Conservation (phyloP, 2,329 filamentous ascomycete genomes). For the Neonectria punicea region DNA sequence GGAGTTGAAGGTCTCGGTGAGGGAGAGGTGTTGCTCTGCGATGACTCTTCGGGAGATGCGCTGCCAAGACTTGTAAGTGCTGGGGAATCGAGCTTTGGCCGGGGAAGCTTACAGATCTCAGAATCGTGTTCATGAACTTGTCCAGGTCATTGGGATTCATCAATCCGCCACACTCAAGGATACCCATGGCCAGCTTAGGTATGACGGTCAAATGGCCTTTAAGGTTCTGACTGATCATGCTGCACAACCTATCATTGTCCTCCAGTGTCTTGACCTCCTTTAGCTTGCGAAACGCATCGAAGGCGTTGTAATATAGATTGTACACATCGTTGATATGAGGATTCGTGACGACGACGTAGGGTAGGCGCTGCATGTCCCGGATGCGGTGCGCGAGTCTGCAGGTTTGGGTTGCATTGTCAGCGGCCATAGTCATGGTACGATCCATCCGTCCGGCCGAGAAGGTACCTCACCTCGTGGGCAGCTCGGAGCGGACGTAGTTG, state of each 20-base stretch:
- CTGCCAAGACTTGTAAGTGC: conserved; percentile 54
- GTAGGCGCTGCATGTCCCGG: conserved; percentile 95
- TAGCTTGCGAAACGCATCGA: conserved; percentile 87
- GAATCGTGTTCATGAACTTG: conserved; percentile 92
- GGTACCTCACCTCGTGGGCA: conserved; percentile 70
- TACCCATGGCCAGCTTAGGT: conserved; percentile 92
- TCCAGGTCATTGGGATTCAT: conserved; percentile 87
- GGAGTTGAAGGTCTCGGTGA: conserved; percentile 93
- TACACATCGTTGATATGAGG: conserved; percentile 94
- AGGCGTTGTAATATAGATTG: conserved; percentile 96
- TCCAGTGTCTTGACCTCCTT: conserved; percentile 85
- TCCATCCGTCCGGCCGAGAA: conserved; percentile 1
- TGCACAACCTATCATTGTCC: conserved; percentile 90
- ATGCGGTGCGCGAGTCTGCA: conserved; percentile 88
- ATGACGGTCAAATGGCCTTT: conserved; percentile 93
- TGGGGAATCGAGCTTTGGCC: not conserved
- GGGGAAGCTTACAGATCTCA: conserved; percentile 77
- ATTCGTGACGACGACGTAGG: conserved; percentile 97
- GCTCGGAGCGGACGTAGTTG: conserved; percentile 96
- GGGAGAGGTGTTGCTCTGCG: conserved; percentile 93
- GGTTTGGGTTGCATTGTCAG: conserved; percentile 26
- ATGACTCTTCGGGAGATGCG: conserved; percentile 96
- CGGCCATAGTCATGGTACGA: not conserved
- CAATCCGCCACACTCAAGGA: conserved; percentile 86
- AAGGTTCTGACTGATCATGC: conserved; percentile 80